A percentile compares a stretch with the other conserved stretches of the same genome.
Evolutionary conservation across 2,329 filamentous ascomycete species (phyloP).

Genomic region (Penicillium sp.): DNA sequence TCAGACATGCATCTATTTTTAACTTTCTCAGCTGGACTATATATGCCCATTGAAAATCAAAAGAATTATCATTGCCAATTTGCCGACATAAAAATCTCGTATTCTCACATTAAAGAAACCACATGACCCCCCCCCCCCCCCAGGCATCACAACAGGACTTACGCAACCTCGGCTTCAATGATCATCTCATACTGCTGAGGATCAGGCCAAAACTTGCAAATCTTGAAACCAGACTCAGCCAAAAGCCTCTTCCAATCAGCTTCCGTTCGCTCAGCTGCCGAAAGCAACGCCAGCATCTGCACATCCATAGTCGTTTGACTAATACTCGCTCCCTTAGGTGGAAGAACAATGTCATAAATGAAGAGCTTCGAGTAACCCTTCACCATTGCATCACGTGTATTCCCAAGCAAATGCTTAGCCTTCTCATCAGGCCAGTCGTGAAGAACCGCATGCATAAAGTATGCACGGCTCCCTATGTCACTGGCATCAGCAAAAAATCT

Average conservation of each 20-base stretch:
- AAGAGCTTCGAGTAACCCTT: conserved; percentile 42
- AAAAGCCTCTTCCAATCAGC: conserved; percentile 30
- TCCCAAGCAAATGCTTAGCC: conserved; percentile 31
- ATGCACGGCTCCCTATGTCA: conserved; percentile 33
- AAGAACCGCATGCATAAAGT: conserved; percentile 46
- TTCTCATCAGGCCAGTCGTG: conserved; percentile 47
- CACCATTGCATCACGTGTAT: conserved; percentile 37
- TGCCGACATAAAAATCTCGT: neutral
- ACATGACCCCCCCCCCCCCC: no score
- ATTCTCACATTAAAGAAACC: neutral
- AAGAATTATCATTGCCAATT: no score
- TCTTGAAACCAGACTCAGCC: conserved; percentile 24
- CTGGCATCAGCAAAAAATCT: no score
- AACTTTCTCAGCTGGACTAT: no score
- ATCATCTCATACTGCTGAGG: conserved; percentile 30
- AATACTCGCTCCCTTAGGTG: conserved; percentile 32
- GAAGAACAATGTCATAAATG: conserved; percentile 43
- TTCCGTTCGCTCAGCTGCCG: conserved; percentile 39
- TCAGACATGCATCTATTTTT: no score
- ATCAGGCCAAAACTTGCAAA: conserved; percentile 31
- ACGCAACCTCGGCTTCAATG: conserved; percentile 28
- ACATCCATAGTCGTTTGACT: conserved; percentile 37
- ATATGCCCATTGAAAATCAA: no score
- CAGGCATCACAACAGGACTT: neutral
- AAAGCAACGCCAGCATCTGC: conserved; percentile 48